Percentiles rank a stretch among this genome's conserved stretches.
Conservation (phyloP, 139 green algal genomes). For the Auxenochlorella protothecoides region DNA sequence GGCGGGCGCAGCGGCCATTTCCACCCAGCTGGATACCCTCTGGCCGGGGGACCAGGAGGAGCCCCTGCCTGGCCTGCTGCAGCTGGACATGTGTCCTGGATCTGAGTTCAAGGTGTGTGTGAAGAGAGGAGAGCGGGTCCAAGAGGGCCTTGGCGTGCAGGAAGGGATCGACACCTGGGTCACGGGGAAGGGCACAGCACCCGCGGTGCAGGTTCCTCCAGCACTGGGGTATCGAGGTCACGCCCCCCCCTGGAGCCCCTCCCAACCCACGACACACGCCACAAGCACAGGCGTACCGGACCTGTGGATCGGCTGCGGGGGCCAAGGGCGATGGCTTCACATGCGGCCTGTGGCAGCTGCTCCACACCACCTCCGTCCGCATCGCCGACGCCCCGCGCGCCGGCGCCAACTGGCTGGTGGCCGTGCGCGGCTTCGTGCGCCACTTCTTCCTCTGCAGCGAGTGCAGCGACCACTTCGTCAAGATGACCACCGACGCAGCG, state of each 20-base stretch:
- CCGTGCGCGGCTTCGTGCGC: slow-evolving; percentile 35
- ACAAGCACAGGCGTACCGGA: slow-evolving; percentile 4
- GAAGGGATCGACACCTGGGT: too few relatives aligned
- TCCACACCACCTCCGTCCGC: slow-evolving; percentile 46
- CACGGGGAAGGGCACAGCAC: too few relatives aligned
- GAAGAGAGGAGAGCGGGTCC: background rate
- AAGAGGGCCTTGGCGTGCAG: too few relatives aligned
- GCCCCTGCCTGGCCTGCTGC: slow-evolving; percentile 1
- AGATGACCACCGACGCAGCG: slow-evolving; percentile 20
- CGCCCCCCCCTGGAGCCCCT: slow-evolving; percentile 25
- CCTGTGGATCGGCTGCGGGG: too few relatives aligned
- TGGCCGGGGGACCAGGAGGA: slow-evolving; percentile 16
- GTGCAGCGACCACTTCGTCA: slow-evolving; percentile 45
- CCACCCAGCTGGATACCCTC: slow-evolving; percentile 3
- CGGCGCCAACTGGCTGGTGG: slow-evolving; percentile 26
- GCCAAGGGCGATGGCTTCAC: slow-evolving; percentile 41
- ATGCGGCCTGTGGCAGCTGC: slow-evolving; percentile 62
- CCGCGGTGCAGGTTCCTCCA: too few relatives aligned
- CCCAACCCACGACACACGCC: slow-evolving; percentile 29
- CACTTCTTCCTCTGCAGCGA: slow-evolving; percentile 42
- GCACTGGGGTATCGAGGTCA: too few relatives aligned
- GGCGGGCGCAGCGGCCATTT: slow-evolving; percentile 7
- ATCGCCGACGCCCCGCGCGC: slow-evolving; percentile 12
- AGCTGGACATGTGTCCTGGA: slow-evolving; percentile 26
- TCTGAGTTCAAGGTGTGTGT: slow-evolving; percentile 8